Conservation (phyloP, 768 basidiomycete genomes). For the Omphalotus guepiniiformis region DNA sequence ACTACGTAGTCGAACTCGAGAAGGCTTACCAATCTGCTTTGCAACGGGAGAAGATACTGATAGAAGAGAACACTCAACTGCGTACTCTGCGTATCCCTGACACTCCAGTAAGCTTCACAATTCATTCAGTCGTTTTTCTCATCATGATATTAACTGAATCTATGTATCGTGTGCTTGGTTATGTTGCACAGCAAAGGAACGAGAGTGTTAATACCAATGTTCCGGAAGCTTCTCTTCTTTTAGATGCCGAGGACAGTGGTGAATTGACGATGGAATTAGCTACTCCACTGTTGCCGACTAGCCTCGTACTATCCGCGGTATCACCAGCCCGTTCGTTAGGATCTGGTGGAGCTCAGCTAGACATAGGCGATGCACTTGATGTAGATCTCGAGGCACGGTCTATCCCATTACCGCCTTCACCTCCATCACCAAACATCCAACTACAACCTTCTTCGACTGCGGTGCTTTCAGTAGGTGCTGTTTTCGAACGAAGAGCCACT, state of each 20-base stretch:
- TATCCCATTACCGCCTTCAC: no score
- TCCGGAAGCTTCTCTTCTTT: slow-evolving; percentile 10
- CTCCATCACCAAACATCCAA: no score
- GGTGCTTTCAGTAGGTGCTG: no score
- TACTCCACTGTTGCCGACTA: slow-evolving; percentile 40
- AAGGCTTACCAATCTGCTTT: slow-evolving; percentile 17
- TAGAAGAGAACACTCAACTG: slow-evolving; percentile 25
- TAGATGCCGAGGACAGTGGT: slow-evolving; percentile 30
- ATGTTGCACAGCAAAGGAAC: no score
- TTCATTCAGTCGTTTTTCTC: no score
- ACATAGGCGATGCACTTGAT: no score
- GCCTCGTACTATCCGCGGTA: not conserved
- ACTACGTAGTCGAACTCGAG: slow-evolving; percentile 28
- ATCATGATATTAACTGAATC: slow-evolving; percentile 5
- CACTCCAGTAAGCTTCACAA: no score
- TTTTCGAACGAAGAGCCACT: no score
- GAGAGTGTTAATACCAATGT: slow-evolving; percentile 8
- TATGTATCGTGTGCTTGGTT: slow-evolving; percentile 7
- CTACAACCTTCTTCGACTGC: no score
- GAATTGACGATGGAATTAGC: slow-evolving; percentile 51
- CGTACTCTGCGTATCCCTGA: slow-evolving; percentile 2
- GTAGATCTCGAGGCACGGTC: no score
- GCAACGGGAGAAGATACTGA: slow-evolving; percentile 29
- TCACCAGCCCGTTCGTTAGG: no score
- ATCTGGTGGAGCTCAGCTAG: no score